Base-by-base conservation (phyloP, 305 asterid genomes). In the Coffea humblotiana region DNA sequence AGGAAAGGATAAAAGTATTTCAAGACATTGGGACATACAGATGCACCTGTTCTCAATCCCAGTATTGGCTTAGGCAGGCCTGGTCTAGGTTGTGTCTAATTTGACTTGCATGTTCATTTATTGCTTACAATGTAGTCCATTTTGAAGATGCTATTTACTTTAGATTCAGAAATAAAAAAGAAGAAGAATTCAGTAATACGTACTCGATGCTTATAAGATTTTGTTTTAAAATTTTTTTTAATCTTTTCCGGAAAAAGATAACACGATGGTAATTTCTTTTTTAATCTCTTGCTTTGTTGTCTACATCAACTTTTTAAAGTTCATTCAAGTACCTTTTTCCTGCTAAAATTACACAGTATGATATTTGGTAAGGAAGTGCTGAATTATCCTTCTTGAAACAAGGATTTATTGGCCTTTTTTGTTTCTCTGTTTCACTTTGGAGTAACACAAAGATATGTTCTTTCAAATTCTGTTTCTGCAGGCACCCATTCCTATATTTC, bases 401-500 rank as follows among this genome's bases (percentile, higher is more conserved):
- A 27, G 52, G 43, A 12, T 73, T 72, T 67, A 18, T 40, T 72
- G 47, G 65, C 15, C 13, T 52, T 52, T 52, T 52, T 52, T 52
- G 14, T 52, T 13, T 19, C 21, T 19, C 9, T 56, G 19, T 14
- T 6, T 19, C 0, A 9, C 7, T 56, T 56, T 56, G 19, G 19
- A n/a, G 25, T 56, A 16, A 56, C 5, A 56, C 63, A 19, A 56
- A 56, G 9, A 56, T 4, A 18, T 18, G 0, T 56, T 56, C 25
- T 56, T 77, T 68, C 43, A 66, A 71, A 69, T 60, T 56, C 10
- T 86, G 72, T 72, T 74, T 84, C 78, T 82, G 86, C 96, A 92
- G 98, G 94, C 95, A 67, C 98, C 85, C 25, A 86, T 91, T 69
- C 92, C 84, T 63, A 69, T 91, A 60, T 93, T 78, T 84, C 98